Conservation (phyloP, 2,329 filamentous ascomycete species). For the Peltaster fructicola region DNA sequence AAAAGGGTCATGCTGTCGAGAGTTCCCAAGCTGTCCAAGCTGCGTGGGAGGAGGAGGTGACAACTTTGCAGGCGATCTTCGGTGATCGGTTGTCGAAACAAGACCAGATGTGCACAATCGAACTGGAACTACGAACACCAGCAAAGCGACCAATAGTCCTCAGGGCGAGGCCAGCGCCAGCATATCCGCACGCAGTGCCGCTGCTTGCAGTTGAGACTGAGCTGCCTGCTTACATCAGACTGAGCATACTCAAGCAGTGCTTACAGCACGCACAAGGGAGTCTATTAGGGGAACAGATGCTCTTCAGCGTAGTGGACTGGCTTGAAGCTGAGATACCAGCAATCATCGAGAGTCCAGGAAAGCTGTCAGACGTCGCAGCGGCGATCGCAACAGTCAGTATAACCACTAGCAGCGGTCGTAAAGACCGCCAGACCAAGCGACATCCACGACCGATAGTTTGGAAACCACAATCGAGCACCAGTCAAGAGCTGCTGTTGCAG, state of each 20-base stretch:
- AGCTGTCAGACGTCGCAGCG: constrained; percentile 66
- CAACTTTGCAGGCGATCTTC: constrained; percentile 70
- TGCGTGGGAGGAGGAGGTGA: constrained; percentile 72
- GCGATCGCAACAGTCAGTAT: constrained; percentile 1
- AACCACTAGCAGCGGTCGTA: constrained; percentile 1
- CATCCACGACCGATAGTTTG: constrained; percentile 44
- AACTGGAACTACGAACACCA: constrained; percentile 35
- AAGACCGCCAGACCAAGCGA: no score
- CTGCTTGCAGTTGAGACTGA: constrained; percentile 50
- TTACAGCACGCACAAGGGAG: constrained; percentile 52
- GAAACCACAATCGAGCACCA: constrained; percentile 39
- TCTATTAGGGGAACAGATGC: constrained; percentile 70
- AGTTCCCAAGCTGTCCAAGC: constrained; percentile 27
- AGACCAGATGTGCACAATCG: constrained; percentile 47
- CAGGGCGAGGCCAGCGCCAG: constrained; percentile 49
- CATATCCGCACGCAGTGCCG: constrained; percentile 53
- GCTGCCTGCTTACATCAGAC: constrained; percentile 79
- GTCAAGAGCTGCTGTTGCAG: constrained; percentile 38
- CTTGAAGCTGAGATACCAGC: constrained; percentile 64
- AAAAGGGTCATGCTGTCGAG: constrained; percentile 19
- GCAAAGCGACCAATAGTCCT: constrained; percentile 30
- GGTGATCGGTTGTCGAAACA: constrained; percentile 47
- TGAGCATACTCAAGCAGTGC: constrained; percentile 68
- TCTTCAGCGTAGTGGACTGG: constrained; percentile 85
- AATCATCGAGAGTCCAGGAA: constrained; percentile 75